A percentile compares a stretch with the other conserved stretches of the same genome.
These are phyloP conservation scores for Peronospora tabacina DNA, from an alignment of 352 stramenopile genomes.

Conservation along the genomic window DNA sequence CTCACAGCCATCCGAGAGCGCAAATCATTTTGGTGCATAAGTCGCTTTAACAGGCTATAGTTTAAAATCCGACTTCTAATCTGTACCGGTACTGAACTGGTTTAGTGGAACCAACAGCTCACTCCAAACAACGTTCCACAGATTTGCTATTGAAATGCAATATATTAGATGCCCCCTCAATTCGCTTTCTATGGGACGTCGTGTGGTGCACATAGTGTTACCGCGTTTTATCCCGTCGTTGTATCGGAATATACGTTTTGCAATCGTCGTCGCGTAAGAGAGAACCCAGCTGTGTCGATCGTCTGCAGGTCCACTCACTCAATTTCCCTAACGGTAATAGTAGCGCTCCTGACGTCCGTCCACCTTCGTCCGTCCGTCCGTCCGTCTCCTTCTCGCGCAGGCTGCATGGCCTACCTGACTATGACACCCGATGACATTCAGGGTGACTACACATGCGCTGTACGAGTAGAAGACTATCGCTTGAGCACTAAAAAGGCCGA, in stretches of 20 bases:
- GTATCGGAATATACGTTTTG: not conserved
- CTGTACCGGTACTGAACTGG: too few relatives aligned
- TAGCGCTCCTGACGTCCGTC: not conserved
- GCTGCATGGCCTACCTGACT: constrained; percentile 19
- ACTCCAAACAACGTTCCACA: too few relatives aligned
- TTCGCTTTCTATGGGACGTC: not conserved
- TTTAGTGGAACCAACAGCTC: too few relatives aligned
- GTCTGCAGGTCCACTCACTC: too few relatives aligned
- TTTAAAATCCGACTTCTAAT: too few relatives aligned
- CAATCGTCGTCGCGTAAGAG: not conserved
- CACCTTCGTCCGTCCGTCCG: not conserved
- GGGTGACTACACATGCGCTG: constrained; percentile 54
- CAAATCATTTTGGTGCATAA: too few relatives aligned
- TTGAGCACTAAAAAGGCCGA: constrained; percentile 65
- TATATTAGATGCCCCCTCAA: too few relatives aligned
- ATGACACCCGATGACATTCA: constrained; percentile 83
- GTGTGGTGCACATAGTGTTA: not conserved
- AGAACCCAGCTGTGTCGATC: too few relatives aligned
- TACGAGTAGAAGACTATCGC: constrained; percentile 65
- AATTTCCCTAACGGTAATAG: not conserved
- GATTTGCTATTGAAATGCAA: too few relatives aligned
- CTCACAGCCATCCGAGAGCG: too few relatives aligned
- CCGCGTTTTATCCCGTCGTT: not conserved
- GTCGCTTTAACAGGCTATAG: too few relatives aligned
- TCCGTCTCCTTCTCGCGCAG: not conserved